Evolutionary conservation across 2,329 filamentous ascomycete species (phyloP), one percentile per base, ranked within the genome.

Genomic region (Cryphonectria parasitica): DNA sequence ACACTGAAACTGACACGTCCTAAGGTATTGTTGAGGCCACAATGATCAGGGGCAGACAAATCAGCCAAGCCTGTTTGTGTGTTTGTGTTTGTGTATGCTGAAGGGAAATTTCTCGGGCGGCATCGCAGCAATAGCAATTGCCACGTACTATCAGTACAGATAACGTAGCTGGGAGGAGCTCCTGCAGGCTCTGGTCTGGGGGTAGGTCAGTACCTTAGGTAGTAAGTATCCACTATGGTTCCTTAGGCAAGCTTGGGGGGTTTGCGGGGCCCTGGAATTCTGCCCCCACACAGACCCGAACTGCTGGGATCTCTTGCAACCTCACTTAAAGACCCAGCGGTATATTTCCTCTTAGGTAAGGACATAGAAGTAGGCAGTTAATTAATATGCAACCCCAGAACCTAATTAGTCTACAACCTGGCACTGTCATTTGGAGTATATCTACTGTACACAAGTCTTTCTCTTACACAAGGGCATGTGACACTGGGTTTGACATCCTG

Each of bases 1-100:
- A 39, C 36, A 31, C 25, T 56, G 69, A 58, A 31, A 25, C 56
- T 69, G 69, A 66, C 66, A 66, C 45, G 62, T 66, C 66, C 56
- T 64, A 58, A 67, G 67, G 54, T 58, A 49, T 39, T 56, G 66
- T 54, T 49, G 25, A 34, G 60, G 60, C 62, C 62, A 54, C 68
- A 43, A 60, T 60, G 66, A 52, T 62, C 62, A 66, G 54, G 39
- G 63, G 64, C 61, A 62, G 19, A 39, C 36, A 64, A 11, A 4
- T 25, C 34, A 5, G 62, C 39, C 45, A 43, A 36, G 43, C 54
- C 13, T 43, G 36, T 49, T 2, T 49, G 43, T 11, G 36, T 43
- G 28, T 22, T 28, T 52, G 19, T 49, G 45, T 49, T 1, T 13
- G 36, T 52, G 28, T 43, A 22, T 58, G 41, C 34, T 39, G 34